Percentiles rank a stretch among this genome's conserved stretches.
Evolutionary conservation across 2,329 filamentous ascomycete species (phyloP).

Genomic region (Pseudocercospora ulei): DNA sequence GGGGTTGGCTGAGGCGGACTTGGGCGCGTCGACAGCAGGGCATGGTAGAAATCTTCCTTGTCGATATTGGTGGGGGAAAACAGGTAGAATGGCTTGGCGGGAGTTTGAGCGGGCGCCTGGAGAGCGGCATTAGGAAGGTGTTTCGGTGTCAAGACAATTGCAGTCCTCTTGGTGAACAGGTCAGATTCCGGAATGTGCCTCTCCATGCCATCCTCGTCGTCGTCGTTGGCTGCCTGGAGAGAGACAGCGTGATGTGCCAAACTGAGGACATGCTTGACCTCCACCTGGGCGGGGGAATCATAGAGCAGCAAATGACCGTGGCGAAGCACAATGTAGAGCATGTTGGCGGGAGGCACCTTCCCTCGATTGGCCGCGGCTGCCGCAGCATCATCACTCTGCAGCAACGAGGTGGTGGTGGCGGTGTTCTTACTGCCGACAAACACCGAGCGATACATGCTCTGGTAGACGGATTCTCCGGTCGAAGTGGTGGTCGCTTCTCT

Average conservation of each 20-base stretch:
- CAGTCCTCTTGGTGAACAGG: constrained; percentile 73
- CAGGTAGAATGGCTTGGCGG: constrained; percentile 69
- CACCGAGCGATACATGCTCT: constrained; percentile 93
- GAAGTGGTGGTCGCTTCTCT: constrained; percentile 15
- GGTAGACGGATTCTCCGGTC: constrained; percentile 88
- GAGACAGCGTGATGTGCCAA: constrained; percentile 77
- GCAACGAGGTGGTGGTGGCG: constrained; percentile 21
- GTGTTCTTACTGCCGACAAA: constrained; percentile 64
- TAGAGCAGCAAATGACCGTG: constrained; percentile 96
- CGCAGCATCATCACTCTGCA: constrained; percentile 17
- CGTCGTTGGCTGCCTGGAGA: constrained; percentile 59
- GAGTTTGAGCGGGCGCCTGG: constrained; percentile 32
- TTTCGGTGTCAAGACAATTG: constrained; percentile 30
- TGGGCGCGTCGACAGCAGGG: constrained; percentile 63
- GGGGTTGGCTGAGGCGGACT: constrained; percentile 59
- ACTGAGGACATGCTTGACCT: constrained; percentile 92
- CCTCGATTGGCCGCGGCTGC: constrained; percentile 10
- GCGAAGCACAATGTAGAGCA: constrained; percentile 43
- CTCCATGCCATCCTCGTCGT: constrained; percentile 42
- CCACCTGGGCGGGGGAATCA: constrained; percentile 86
- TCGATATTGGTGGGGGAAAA: constrained; percentile 93
- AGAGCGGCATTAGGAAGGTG: constrained; percentile 23
- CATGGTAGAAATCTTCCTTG: constrained; percentile 98
- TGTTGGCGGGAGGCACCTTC: constrained; percentile 24
- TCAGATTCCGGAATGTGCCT: constrained; percentile 73